Conservation (phyloP, 1,139 yeast genomes). For the Scheffersomyces stambukii region DNA sequence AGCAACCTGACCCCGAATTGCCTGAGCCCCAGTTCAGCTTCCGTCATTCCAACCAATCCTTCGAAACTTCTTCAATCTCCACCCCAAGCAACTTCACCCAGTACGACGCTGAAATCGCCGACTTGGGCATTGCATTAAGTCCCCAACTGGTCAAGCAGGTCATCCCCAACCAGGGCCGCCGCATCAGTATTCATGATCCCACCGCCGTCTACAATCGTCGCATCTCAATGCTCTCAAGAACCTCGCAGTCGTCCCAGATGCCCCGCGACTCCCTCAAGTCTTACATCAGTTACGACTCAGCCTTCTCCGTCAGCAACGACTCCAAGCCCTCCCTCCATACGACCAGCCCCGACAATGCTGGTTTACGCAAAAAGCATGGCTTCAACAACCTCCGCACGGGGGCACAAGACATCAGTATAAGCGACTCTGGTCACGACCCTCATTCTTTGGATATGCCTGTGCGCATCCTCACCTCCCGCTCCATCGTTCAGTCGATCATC, state of each 20-base stretch:
- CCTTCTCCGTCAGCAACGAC: conserved; percentile 36
- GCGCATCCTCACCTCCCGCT: conserved; percentile 13
- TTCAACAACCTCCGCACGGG: conserved; percentile 30
- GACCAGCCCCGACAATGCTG: conserved; percentile 9
- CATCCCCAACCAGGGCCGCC: too few species aligned
- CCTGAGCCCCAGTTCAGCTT: conserved; percentile 14
- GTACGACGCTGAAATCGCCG: conserved; percentile 42
- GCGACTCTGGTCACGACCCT: background rate
- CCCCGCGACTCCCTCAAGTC: conserved; percentile 43
- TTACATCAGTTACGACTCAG: conserved; percentile 54
- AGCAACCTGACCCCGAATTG: conserved; percentile 1
- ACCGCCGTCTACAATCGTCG: conserved; percentile 14
- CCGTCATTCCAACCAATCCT: conserved; percentile 16
- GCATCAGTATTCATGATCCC: conserved; percentile 26
- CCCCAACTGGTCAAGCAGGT: conserved; percentile 24
- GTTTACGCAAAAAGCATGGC: conserved; percentile 36
- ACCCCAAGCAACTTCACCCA: conserved; percentile 40
- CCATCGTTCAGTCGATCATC: conserved; percentile 19
- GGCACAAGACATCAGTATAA: conserved; percentile 2
- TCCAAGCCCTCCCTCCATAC: conserved; percentile 14
- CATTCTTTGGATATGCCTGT: conserved; percentile 16
- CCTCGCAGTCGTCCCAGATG: conserved; percentile 20
- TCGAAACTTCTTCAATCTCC: conserved; percentile 26
- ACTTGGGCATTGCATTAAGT: conserved; percentile 43
- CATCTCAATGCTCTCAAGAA: conserved; percentile 16